Percentiles rank a stretch among this genome's conserved stretches.
phyloP scores from a whole-genome alignment of 106 monocot species.

The Dendrobium nobile region DNA sequence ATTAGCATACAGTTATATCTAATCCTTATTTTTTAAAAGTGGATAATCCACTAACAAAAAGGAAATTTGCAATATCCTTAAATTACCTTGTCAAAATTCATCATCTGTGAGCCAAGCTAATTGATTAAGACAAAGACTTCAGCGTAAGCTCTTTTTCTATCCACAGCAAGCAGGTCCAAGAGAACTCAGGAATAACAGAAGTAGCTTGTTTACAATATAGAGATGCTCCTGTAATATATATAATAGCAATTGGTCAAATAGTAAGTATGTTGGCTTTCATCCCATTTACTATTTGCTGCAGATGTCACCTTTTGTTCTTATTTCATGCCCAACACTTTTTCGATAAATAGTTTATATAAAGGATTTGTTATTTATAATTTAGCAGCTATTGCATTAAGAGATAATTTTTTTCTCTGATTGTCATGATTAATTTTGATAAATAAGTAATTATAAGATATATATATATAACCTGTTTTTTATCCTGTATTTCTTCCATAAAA shows the following conservation, averaged over 20 bases:
- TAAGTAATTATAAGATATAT: too few relatives aligned
- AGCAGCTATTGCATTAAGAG: too few relatives aligned
- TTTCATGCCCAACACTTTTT: too few relatives aligned
- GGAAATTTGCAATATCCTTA: background rate
- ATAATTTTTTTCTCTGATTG: too few relatives aligned
- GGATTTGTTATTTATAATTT: too few relatives aligned
- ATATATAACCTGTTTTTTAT: too few relatives aligned
- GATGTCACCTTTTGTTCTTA: too few relatives aligned
- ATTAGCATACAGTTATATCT: background rate
- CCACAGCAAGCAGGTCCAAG: slow-evolving; percentile 24
- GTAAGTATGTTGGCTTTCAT: slow-evolving; percentile 12
- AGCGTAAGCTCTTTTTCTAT: background rate
- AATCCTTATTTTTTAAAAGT: background rate
- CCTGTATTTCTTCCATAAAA: too few relatives aligned
- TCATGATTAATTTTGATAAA: too few relatives aligned
- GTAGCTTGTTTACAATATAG: slow-evolving; percentile 19
- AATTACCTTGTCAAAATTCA: background rate
- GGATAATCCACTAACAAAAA: background rate
- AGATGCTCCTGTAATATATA: slow-evolving; percentile 27
- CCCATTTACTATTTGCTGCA: too few relatives aligned
- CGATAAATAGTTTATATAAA: too few relatives aligned
- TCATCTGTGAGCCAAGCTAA: background rate
- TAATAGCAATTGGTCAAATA: slow-evolving; percentile 41
- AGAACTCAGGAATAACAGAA: slow-evolving; percentile 31
- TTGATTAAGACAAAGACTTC: background rate